A percentile compares a stretch with the other conserved stretches of the same genome.
Evolutionary conservation across 768 basidiomycete species (phyloP).

Genomic region (Leccinum subtestaceum): DNA sequence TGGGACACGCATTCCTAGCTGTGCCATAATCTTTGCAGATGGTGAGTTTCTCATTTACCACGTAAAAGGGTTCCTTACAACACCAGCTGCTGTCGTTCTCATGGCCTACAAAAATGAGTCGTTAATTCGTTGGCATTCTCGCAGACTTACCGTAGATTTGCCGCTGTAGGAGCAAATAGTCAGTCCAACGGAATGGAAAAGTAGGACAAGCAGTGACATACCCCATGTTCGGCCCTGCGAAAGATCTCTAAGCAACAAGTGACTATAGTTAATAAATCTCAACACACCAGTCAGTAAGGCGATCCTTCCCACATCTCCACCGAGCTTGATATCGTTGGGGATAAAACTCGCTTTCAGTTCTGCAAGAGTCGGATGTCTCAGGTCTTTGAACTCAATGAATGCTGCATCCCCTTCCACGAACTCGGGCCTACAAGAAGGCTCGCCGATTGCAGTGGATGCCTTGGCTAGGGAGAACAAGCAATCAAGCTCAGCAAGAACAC

Average conservation of each 20-base stretch:
- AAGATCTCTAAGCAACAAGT: neutral
- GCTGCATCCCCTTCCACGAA: constrained; percentile 80
- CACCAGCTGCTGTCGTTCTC: constrained; percentile 94
- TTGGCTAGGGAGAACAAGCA: constrained; percentile 92
- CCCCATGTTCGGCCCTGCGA: constrained; percentile 83
- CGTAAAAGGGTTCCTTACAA: constrained; percentile 41
- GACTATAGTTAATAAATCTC: neutral
- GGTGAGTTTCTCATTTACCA: constrained; percentile 4
- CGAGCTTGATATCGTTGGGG: constrained; percentile 88
- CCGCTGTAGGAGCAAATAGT: constrained; percentile 43
- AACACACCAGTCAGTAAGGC: constrained; percentile 79
- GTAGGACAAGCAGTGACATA: constrained; percentile 35
- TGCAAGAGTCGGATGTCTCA: constrained; percentile 82
- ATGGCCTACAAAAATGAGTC: constrained; percentile 49
- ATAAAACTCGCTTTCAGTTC: constrained; percentile 81
- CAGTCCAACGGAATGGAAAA: neutral
- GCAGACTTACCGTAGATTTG: constrained; percentile 62
- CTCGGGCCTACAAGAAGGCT: constrained; percentile 90
- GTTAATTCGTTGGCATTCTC: neutral
- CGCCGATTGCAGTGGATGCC: constrained; percentile 83
- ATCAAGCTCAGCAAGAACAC: constrained; percentile 92
- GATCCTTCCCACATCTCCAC: constrained; percentile 70
- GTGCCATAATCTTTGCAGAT: constrained; percentile 73
- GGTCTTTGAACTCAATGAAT: constrained; percentile 81
- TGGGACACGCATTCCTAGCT: constrained; percentile 94